Base-by-base conservation (phyloP, 208 protist species). In the Wallacemonas sp. region DNA sequence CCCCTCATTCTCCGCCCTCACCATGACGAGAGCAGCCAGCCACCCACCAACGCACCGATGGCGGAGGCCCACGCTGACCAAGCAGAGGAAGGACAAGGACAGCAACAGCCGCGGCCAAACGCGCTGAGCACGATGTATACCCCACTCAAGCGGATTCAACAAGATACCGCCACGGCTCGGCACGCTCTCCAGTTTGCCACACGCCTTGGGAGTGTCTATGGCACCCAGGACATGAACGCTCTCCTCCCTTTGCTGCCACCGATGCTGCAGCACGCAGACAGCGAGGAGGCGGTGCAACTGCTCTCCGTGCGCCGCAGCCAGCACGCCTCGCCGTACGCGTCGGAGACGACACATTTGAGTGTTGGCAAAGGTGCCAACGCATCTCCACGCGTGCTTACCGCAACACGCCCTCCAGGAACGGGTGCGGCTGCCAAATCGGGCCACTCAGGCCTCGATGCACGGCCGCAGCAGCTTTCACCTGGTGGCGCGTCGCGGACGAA, bases 171-270 rank as follows among this genome's bases (percentile, higher is more conserved):
- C 21, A 24, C 55, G 54, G 42, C 58, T 0, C 54, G 60, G 26
- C 59, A 63, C 46, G 80, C 80, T 6, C 75, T 90, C 28, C 78
- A 82, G 72, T 79, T 93, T 62, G 87, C 80, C 33, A 68, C 80
- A 30, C 88, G 84, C 59, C 58, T 93, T 17, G 83, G 87, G 45
- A 82, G 75, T 8, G 56, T 90, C 15, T 93, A 89, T 64, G 79
- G 74, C 14, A 78, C 81, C 22, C 81, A 90, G 71, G 87, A 93
- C 73, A 84, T 93, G 62, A 79, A 88, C 69, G 83, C 81, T 19
- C 61, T 86, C 38, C 68, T 86, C 33, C 70, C 72, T 19, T 39
- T 86, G 45, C 68, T 68, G 31, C 68, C 68, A 1, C 22, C 8
- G 12, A 39, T 58, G 31, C 51, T 39, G 30, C 51, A 34, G n/a